Evolutionary conservation across 371 early-diverging fungal species (phyloP), one percentile per base, ranked within the genome.

Genomic region (Quaeritorhiza haematococci): DNA sequence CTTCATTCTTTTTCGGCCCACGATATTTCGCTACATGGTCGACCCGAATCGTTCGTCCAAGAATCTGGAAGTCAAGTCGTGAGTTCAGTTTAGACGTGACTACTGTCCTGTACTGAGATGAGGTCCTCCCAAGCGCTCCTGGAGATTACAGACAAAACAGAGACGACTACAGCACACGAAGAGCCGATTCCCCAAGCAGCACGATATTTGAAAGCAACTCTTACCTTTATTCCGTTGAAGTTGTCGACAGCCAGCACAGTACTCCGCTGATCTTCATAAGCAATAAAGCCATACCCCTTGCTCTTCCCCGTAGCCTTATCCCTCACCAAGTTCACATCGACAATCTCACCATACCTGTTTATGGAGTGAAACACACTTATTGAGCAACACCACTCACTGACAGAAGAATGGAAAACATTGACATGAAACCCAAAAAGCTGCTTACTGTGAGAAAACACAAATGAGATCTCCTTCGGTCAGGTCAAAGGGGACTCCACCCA

Each of bases 161-260:
- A 58, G 7, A 56, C 48, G 19, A 4, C 6, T 24, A 5, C 42
- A 0, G 49, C 32, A 26, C 42, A 55, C 48, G 0, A 49, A n/a
- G n/a, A n/a, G n/a, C n/a, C n/a, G n/a, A n/a, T n/a, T n/a, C n/a
- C n/a, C n/a, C n/a, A n/a, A n/a, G n/a, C n/a, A n/a, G n/a, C n/a
- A n/a, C n/a, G n/a, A n/a, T n/a, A n/a, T n/a, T n/a, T n/a, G n/a
- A n/a, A 21, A 56, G 17, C 19, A 35, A 24, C 26, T 3, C 61
- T 56, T 76, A 88, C 84, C 71, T 84, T 76, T 32, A 79, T 76
- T 3, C 94, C 94, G 61, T 91, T 91, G 52, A 96, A 75, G 71
- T 96, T 96, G 68, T 96, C 97, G 1, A 96, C 97, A 1, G 95
- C 93, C 30, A 96, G 76, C 2, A 92, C 72, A 0, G 95, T 94